Evolutionary conservation across 257 asterid species (phyloP).

Genomic region (Plantago major): DNA sequence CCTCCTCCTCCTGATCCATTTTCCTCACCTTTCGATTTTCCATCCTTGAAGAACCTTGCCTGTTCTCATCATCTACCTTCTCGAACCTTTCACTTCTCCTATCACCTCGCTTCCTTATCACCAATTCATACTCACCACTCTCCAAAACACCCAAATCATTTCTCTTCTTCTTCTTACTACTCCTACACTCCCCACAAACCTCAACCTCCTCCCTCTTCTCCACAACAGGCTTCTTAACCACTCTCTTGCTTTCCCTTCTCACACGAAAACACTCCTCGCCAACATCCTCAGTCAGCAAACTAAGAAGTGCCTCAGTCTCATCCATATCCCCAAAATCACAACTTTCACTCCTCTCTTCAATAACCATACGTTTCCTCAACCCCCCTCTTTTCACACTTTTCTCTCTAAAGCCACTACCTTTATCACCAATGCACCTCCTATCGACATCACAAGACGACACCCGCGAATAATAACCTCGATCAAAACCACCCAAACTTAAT

Average conservation of each 20-base stretch:
- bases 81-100: slow-evolving; percentile 32
- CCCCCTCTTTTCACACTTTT: slow-evolving; percentile 31
- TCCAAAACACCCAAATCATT: slow-evolving; percentile 30
- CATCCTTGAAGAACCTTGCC: slow-evolving; percentile 20
- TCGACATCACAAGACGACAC: slow-evolving; percentile 32
- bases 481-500: slow-evolving; percentile 44
- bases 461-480: slow-evolving; percentile 37
- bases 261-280: slow-evolving; percentile 44
- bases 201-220: slow-evolving; percentile 34
- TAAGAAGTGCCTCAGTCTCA: slow-evolving; percentile 79
- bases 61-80: slow-evolving; percentile 17
- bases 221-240: slow-evolving; percentile 33
- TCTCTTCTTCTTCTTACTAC: slow-evolving; percentile 33
- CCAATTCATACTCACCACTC: slow-evolving; percentile 33
- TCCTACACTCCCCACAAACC: slow-evolving; percentile 22
- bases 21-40: slow-evolving; percentile 22
- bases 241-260: slow-evolving; percentile 34
- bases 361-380: slow-evolving; percentile 41
- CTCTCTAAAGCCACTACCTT: slow-evolving; percentile 29
- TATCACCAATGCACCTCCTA: slow-evolving; percentile 31
- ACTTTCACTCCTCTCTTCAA: slow-evolving; percentile 45
- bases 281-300: slow-evolving; percentile 61
- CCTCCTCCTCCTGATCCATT: slow-evolving; percentile 38
- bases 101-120: slow-evolving; percentile 32
- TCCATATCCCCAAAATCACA: slow-evolving; percentile 31